Base-by-base conservation (phyloP, 306 rosid species). In the Acacia melanoxylon region DNA sequence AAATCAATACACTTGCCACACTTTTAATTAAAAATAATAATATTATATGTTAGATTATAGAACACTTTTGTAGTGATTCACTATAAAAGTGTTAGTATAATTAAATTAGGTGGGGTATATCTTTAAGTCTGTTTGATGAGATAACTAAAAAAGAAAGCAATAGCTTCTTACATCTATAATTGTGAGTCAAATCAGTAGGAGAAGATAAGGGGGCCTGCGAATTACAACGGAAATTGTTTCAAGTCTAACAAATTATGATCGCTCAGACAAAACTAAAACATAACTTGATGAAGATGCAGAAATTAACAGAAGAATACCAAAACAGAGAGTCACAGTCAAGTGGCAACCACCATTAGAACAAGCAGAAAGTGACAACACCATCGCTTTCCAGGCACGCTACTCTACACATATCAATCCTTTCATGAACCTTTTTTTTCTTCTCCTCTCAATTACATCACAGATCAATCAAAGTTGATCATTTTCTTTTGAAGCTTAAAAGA, bases 271-370 rank as follows among this genome's bases (percentile, higher is more conserved):
- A 68, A 68, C 3, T 4, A 35, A 17, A 6, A 37, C 48, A 68
- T 20, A 37, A n/a, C 15, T 9, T 33, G n/a, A 73, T 19, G 20
- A 27, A 19, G n/a, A 3, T 10, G 20, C 4, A 15, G 70, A 35
- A 54, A 80, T 76, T 52, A 54, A 56, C 0, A 58, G 65, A 77
- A 58, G 61, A 41, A 49, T 6, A 27, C 31, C 37, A 77, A 83
- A 78, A 68, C n/a, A 59, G 61, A 13, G 2, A 58, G 83, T 83
- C 75, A 86, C 77, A 65, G 40, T 77, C 77, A 83, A 67, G 72
- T 56, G 45, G 65, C 14, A 49, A 17, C 29, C 46, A 10, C 42
- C 63, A 19, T 19, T 0, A 41, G 77, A 73, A 48, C 41, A 48
- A 9, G 77, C 6, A 49, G 27, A 51, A 48, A 29, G 63, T 59